A percentile compares a stretch with the other conserved stretches of the same genome.
phyloP scores from a whole-genome alignment of 768 basidiomycete genomes.

The Kwoniella mangroviensis region DNA sequence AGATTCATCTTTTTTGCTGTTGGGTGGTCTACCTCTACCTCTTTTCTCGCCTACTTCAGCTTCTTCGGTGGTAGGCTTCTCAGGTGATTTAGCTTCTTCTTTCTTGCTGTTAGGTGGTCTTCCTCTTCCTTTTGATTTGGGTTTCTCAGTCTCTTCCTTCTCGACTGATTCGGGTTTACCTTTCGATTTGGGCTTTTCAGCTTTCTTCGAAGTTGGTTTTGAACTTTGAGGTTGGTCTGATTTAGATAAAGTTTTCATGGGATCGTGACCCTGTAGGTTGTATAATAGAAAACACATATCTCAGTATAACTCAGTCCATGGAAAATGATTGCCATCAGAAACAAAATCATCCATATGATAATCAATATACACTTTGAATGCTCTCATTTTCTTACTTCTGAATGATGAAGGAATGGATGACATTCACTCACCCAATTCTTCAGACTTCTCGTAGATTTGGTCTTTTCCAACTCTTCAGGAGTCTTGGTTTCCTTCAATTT shows the following conservation, averaged over 20 bases:
- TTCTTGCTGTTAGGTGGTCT: constrained; percentile 12
- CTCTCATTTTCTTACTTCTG: not conserved
- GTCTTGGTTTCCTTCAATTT: constrained; percentile 70
- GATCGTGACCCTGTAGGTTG: constrained; percentile 49
- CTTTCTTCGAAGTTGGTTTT: constrained; percentile 27
- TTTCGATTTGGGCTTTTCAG: constrained; percentile 24
- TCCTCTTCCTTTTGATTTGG: constrained; percentile 24
- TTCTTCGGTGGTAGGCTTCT: constrained; percentile 10
- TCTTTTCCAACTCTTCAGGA: constrained; percentile 64
- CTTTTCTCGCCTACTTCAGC: constrained; percentile 14
- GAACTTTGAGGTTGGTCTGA: constrained; percentile 17
- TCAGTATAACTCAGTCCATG: too few species aligned
- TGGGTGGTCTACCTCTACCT: constrained; percentile 17
- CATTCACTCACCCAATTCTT: constrained; percentile 54
- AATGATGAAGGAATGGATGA: not conserved
- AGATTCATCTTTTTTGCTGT: constrained; percentile 6
- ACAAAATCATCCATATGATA: too few species aligned
- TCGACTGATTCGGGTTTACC: constrained; percentile 8
- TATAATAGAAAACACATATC: too few species aligned
- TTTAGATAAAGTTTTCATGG: constrained; percentile 42
- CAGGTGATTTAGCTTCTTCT: not conserved
- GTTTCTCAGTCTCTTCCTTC: constrained; percentile 28
- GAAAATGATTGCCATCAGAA: too few species aligned
- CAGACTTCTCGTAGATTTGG: constrained; percentile 53
- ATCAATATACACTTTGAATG: too few species aligned